Evolutionary conservation across 208 protist species (phyloP).

Genomic region (Acanthamoeba lugdunensis): DNA sequence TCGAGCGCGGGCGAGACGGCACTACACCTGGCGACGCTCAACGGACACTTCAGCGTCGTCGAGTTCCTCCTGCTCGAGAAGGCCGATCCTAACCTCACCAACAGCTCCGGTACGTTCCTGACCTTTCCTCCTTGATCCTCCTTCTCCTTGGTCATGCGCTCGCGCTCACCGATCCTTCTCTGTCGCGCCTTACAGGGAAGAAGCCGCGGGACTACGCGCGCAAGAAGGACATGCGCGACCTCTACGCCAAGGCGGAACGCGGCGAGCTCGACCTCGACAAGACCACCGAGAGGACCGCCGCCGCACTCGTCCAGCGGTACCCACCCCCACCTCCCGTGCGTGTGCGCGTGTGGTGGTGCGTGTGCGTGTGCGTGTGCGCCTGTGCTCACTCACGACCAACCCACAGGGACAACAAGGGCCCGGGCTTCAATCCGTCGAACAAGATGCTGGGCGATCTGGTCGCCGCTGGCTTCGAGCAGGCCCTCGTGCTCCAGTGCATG

Average conservation of each 20-base stretch:
- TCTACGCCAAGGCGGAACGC: constrained; percentile 5
- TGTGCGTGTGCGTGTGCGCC: not conserved
- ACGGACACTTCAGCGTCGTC: constrained; percentile 43
- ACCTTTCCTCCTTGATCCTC: not conserved
- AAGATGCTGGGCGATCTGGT: constrained; percentile 41
- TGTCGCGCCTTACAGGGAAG: not conserved
- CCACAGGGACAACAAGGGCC: not conserved
- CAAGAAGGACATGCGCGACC: constrained; percentile 46
- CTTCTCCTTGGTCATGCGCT: not conserved
- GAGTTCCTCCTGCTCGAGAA: constrained; percentile 30
- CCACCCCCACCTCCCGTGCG: not conserved
- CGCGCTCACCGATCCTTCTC: not conserved
- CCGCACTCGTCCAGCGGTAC: constrained; percentile 4
- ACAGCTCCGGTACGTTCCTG: not conserved
- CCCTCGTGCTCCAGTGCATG: constrained; percentile 48
- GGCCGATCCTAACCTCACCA: constrained; percentile 8
- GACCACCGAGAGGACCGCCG: constrained; percentile 1
- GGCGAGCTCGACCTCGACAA: constrained; percentile 23
- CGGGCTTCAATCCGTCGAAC: constrained; percentile 12
- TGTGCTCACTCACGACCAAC: not conserved
- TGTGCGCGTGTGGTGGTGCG: not conserved
- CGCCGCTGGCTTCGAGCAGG: constrained; percentile 34
- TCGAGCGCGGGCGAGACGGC: not conserved
- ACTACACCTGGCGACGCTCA: constrained; percentile 20
- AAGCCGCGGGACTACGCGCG: constrained; percentile 49